A percentile compares a stretch with the other conserved stretches of the same genome.
These are phyloP conservation scores for Cenchrus fungigraminus DNA, from an alignment of 176 grass and related monocot species.

Conservation along the genomic window DNA sequence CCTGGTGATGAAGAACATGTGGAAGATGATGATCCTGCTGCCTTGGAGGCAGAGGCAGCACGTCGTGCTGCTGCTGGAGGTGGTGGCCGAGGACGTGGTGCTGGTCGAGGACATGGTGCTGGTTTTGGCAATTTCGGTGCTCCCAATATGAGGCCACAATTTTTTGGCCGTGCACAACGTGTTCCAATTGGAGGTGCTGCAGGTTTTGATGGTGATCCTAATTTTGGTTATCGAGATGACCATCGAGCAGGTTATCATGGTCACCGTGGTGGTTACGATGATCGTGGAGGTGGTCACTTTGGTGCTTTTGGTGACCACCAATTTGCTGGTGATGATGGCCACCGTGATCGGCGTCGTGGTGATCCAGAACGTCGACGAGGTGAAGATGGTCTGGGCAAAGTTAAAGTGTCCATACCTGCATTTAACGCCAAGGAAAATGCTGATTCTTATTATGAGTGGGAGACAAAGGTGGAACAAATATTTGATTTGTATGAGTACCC, in stretches of 20 bases:
- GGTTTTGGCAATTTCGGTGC: neutral
- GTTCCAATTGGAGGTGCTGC: neutral
- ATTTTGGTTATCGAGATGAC: neutral
- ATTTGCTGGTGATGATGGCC: neutral
- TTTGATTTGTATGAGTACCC: neutral
- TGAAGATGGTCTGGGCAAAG: neutral
- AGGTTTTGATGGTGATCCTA: neutral
- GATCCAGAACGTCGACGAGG: neutral
- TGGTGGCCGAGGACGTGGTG: neutral
- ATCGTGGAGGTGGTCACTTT: neutral
- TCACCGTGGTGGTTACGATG: neutral
- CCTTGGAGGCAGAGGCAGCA: neutral
- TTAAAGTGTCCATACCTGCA: neutral
- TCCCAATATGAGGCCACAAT: neutral
- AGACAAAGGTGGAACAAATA: neutral
- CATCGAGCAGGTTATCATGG: neutral
- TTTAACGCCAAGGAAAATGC: neutral
- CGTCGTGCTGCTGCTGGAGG: neutral
- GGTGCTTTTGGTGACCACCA: neutral
- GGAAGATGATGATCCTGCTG: neutral
- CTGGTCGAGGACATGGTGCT: neutral
- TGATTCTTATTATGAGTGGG: neutral
- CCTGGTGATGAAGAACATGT: neutral
- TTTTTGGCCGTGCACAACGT: neutral
- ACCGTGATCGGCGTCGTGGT: neutral